Evolutionary conservation across 306 rosid species (phyloP).

Genomic region (Castanea crenata): DNA sequence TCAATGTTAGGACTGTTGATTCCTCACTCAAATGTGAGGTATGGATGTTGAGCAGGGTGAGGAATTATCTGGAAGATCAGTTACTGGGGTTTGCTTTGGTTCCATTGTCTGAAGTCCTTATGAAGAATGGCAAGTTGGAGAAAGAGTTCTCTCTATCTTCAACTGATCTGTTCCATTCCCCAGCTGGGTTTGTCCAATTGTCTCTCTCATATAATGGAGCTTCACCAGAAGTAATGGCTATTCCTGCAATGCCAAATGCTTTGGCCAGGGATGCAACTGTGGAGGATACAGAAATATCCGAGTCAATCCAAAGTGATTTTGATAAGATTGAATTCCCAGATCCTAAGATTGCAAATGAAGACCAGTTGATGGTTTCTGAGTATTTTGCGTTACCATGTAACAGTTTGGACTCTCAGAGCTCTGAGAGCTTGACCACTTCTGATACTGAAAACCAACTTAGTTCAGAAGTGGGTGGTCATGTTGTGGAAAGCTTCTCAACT

Average conservation of each 20-base stretch:
- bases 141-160: slow-evolving; percentile 93
- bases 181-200: slow-evolving; percentile 76
- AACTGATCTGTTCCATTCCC: slow-evolving; percentile 88
- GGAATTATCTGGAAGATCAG: slow-evolving; percentile 97
- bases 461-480: slow-evolving; percentile 48
- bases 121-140: slow-evolving; percentile 66
- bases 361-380: slow-evolving; percentile 85
- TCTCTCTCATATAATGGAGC: slow-evolving; percentile 66
- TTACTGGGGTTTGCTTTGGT: slow-evolving; percentile 88
- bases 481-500: slow-evolving; percentile 53
- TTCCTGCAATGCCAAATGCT: slow-evolving; percentile 30
- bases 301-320: slow-evolving; percentile 51
- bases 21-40: slow-evolving; percentile 83
- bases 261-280: slow-evolving; percentile 22
- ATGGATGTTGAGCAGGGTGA: slow-evolving; percentile 97
- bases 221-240: slow-evolving; percentile 66
- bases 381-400: slow-evolving; percentile 62
- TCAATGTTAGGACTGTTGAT: slow-evolving; percentile 53
- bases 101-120: slow-evolving; percentile 69
- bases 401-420: slow-evolving; percentile 56
- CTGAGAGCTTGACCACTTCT: slow-evolving; percentile 49
- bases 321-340: slow-evolving; percentile 88
- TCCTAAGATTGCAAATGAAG: slow-evolving; percentile 77
- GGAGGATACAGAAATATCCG: slow-evolving; percentile 43
- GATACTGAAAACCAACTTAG: slow-evolving; percentile 44